Evolutionary conservation across 208 protist species (phyloP).

Genomic region (Trypanosoma rangeli): DNA sequence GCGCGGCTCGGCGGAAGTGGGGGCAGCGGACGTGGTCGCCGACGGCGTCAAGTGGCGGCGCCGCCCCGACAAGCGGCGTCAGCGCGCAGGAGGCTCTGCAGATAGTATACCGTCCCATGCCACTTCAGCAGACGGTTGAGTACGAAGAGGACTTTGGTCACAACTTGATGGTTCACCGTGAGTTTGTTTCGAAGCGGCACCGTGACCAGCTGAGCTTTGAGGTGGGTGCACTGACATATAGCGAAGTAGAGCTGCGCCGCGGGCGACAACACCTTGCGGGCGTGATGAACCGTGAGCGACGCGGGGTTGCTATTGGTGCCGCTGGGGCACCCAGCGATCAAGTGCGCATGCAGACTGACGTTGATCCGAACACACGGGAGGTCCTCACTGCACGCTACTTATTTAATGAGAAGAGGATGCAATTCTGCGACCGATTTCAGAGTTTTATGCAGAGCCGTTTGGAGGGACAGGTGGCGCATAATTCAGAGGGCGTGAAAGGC

Average conservation of each 20-base stretch:
- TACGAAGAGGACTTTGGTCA: conserved; percentile 87
- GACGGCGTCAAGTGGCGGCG: conserved; percentile 56
- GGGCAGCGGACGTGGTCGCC: conserved; percentile 78
- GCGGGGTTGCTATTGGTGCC: conserved; percentile 48
- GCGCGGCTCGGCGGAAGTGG: conserved; percentile 48
- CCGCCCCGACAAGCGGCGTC: conserved; percentile 64
- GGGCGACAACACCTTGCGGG: conserved; percentile 63
- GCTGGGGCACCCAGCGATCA: conserved; percentile 48
- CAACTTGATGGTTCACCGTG: conserved; percentile 86
- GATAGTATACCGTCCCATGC: conserved; percentile 85
- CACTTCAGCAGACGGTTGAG: conserved; percentile 70
- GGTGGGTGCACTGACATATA: conserved; percentile 68
- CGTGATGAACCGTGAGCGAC: conserved; percentile 79
- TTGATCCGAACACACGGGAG: conserved; percentile 64
- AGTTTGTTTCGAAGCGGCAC: conserved; percentile 73
- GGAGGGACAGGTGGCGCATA: conserved; percentile 9
- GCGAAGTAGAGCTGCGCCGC: conserved; percentile 62
- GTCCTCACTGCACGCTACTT: conserved; percentile 76
- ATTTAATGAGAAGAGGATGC: conserved; percentile 78
- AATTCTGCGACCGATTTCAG: conserved; percentile 87
- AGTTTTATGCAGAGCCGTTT: conserved; percentile 54
- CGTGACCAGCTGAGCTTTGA: conserved; percentile 60
- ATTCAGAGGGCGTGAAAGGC: not conserved
- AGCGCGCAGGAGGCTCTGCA: conserved; percentile 79
- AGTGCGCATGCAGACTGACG: conserved; percentile 60